These are phyloP conservation scores for Ceratocystis harringtonii DNA, from an alignment of 2,329 filamentous ascomycete genomes.

Conservation along the genomic window DNA sequence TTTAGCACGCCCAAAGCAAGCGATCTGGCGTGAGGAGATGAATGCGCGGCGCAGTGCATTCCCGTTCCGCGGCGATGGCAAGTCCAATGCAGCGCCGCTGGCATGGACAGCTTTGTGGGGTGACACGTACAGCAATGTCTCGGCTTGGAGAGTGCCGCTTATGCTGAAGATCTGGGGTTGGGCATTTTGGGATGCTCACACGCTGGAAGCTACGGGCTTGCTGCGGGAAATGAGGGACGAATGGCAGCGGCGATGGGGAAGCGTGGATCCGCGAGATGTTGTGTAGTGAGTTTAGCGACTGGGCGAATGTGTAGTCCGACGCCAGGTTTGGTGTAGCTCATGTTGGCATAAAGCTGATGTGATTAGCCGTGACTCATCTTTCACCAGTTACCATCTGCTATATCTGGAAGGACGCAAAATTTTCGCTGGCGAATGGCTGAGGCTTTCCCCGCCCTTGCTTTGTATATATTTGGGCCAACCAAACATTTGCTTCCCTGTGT, in stretches of 20 bases:
- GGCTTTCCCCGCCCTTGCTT: not conserved
- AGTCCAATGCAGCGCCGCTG: constrained; percentile 4
- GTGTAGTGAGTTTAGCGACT: not conserved
- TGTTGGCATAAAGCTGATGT: not conserved
- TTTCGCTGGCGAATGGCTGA: not conserved
- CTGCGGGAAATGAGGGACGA: constrained; percentile 7
- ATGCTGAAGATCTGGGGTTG: constrained; percentile 16
- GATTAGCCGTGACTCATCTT: no score
- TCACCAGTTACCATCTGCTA: not conserved
- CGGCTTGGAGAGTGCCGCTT: constrained; percentile 12
- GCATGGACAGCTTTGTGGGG: constrained; percentile 14
- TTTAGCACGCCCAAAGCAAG: not conserved
- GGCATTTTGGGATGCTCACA: constrained; percentile 14
- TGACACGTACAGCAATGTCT: constrained; percentile 14
- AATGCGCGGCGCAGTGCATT: constrained; percentile 2
- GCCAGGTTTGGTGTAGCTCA: not conserved
- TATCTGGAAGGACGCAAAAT: not conserved
- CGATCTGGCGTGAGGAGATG: not conserved
- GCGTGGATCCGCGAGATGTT: constrained; percentile 10
- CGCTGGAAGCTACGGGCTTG: constrained; percentile 3
- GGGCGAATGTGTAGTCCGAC: not conserved
- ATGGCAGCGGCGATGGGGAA: constrained; percentile 13
- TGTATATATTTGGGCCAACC: not conserved
- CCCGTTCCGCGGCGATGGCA: constrained; percentile 12
- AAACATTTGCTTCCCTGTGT: not conserved